phyloP scores from a whole-genome alignment of 768 basidiomycete species.

The Strobilomyces echinocephalus region DNA sequence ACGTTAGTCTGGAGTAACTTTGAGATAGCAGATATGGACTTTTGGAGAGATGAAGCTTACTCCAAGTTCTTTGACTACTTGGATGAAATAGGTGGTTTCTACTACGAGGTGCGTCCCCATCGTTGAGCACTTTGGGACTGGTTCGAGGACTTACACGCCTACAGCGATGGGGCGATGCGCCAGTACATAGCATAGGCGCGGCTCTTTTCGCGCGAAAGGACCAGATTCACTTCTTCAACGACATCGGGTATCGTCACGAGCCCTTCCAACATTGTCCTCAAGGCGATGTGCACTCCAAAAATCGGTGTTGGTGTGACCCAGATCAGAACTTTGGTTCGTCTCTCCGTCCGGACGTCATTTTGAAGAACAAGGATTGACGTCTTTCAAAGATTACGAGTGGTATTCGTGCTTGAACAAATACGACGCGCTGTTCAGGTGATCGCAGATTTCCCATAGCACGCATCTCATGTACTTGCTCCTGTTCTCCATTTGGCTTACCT shows the following conservation, averaged over 20 bases:
- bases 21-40: constrained; percentile 84
- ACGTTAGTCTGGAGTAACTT: constrained; percentile 64
- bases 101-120: constrained; percentile 65
- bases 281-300: constrained; percentile 50
- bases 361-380: constrained; percentile 1
- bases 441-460: background rate
- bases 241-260: constrained; percentile 82
- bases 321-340: constrained; percentile 61
- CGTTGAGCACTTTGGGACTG: background rate
- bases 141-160: background rate
- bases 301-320: constrained; percentile 72
- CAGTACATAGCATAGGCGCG: constrained; percentile 80
- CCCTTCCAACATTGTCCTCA: constrained; percentile 74
- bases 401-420: constrained; percentile 86
- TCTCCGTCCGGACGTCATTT: background rate
- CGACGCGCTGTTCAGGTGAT: constrained; percentile 50
- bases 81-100: constrained; percentile 82
- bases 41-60: constrained; percentile 85
- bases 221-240: constrained; percentile 76
- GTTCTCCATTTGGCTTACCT: background rate
- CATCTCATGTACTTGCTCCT: constrained; percentile 2
- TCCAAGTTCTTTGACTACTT: constrained; percentile 77
- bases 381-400: constrained; percentile 64
- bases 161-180: constrained; percentile 82
- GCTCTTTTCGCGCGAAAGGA: constrained; percentile 70